phyloP scores from a whole-genome alignment of 148 eudicot genomes.

The Diospyros lotus region DNA sequence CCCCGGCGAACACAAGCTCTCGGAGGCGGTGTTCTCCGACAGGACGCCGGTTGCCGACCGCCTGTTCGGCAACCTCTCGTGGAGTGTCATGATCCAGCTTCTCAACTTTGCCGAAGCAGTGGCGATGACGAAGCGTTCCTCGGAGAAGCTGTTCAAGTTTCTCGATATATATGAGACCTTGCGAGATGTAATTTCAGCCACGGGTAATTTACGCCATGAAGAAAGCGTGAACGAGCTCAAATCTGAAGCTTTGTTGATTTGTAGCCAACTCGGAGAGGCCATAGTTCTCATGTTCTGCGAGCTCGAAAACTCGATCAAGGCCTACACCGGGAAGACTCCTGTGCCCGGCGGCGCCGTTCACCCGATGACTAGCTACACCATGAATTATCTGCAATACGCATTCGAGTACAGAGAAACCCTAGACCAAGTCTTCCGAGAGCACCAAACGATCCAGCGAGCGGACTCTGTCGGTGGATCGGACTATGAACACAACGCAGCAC shows the following conservation, averaged over 20 bases:
- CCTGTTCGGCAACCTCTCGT: constrained; percentile 21
- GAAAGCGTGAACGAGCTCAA: constrained; percentile 30
- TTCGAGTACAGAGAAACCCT: constrained; percentile 62
- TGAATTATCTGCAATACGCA: constrained; percentile 69
- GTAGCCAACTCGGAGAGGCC: constrained; percentile 55
- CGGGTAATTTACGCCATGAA: constrained; percentile 23
- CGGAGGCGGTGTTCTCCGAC: constrained; percentile 20
- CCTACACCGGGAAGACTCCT: constrained; percentile 51
- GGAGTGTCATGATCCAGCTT: constrained; percentile 24
- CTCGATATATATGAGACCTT: constrained; percentile 68
- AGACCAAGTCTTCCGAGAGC: constrained; percentile 58
- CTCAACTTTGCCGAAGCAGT: constrained; percentile 66
- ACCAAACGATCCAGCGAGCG: constrained; percentile 39
- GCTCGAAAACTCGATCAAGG: constrained; percentile 66
- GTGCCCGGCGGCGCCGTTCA: constrained; percentile 86
- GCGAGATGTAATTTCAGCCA: constrained; percentile 28
- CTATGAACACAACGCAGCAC: constrained; percentile 1
- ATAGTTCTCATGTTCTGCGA: constrained; percentile 55
- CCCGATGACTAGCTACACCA: constrained; percentile 68
- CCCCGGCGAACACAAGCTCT: constrained; percentile 25
- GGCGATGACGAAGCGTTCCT: constrained; percentile 51
- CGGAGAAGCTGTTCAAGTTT: constrained; percentile 77
- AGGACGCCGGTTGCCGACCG: neutral
- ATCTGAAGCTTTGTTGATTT: constrained; percentile 34
- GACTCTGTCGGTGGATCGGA: constrained; percentile 23